phyloP scores from a whole-genome alignment of 1,284 basidiomycete species.

The Trichosporon inkin region DNA sequence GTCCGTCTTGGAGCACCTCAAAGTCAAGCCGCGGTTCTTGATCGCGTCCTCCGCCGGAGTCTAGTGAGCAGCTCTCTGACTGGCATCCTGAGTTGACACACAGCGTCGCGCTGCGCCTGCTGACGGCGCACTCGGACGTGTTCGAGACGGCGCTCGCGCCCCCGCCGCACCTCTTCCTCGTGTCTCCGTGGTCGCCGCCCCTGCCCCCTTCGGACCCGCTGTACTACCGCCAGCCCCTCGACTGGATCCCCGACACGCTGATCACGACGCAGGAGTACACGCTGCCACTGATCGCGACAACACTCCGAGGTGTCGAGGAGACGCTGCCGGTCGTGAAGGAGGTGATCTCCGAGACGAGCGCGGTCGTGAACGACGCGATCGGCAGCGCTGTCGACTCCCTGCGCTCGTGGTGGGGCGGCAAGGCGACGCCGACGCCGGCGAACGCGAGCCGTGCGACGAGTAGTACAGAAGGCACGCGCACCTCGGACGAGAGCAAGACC shows the following conservation, averaged over 20 bases:
- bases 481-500: conserved; percentile 5
- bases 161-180: conserved; percentile 37
- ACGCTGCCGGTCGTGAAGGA: conserved; percentile 10
- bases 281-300: conserved; percentile 18
- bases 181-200: conserved; percentile 46
- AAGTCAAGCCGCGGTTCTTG: conserved; percentile 36
- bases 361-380: conserved; percentile 11
- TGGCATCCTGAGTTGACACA: neutral
- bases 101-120: conserved; percentile 42
- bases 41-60: conserved; percentile 43
- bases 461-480: neutral
- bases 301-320: conserved; percentile 15
- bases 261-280: conserved; percentile 40
- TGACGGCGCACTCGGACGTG: conserved; percentile 29
- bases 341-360: conserved; percentile 11
- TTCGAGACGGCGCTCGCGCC: conserved; percentile 31
- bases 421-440: neutral
- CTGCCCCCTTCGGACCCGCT: conserved; percentile 35
- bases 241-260: conserved; percentile 42
- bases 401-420: conserved; percentile 14
- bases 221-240: conserved; percentile 38
- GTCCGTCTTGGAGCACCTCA: conserved; percentile 42
- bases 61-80: conserved; percentile 30
- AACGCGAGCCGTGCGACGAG: neutral
- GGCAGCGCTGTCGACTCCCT: conserved; percentile 14